Evolutionary conservation across 2,329 filamentous ascomycete species (phyloP).

Genomic region (Ophiostoma ulmi): DNA sequence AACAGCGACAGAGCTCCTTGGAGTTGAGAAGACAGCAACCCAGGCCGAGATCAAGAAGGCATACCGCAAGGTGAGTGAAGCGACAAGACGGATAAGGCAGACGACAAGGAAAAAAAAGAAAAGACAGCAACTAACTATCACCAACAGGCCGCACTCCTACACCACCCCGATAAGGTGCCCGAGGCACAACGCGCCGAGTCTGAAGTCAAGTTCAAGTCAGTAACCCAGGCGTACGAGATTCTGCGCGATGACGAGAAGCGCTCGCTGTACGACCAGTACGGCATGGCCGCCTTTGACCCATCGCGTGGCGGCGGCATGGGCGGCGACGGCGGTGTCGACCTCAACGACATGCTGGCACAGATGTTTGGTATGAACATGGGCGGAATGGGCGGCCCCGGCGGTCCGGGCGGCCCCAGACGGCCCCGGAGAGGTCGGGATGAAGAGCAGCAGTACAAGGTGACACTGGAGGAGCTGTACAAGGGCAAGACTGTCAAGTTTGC

Average conservation of each 20-base stretch:
- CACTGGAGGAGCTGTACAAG: conserved; percentile 92
- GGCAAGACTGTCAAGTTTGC: conserved; percentile 97
- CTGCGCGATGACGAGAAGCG: conserved; percentile 93
- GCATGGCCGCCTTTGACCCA: conserved; percentile 92
- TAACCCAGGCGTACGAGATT: conserved; percentile 95
- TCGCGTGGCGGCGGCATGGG: conserved; percentile 58
- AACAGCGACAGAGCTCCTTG: conserved; percentile 63
- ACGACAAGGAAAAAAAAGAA: not conserved
- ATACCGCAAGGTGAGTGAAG: conserved; percentile 73
- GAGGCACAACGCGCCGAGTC: conserved; percentile 78
- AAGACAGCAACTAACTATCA: not conserved
- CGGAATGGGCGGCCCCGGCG: conserved; percentile 35
- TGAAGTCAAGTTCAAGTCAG: conserved; percentile 86
- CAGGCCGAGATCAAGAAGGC: conserved; percentile 89
- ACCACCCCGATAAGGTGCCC: conserved; percentile 93
- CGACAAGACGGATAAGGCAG: not conserved
- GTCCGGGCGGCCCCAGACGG: conserved; percentile 45
- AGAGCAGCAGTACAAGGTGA: conserved; percentile 85
- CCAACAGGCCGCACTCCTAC: conserved; percentile 69
- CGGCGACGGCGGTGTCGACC: conserved; percentile 67
- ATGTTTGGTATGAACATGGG: conserved; percentile 81
- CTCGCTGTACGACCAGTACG: conserved; percentile 83
- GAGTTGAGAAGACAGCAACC: conserved; percentile 64
- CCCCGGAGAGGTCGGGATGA: conserved; percentile 74
- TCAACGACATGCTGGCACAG: conserved; percentile 87